Evolutionary conservation across 345 rosid species (phyloP), one percentile per base, ranked within the genome.

Genomic region (Syzygium oleosum): DNA sequence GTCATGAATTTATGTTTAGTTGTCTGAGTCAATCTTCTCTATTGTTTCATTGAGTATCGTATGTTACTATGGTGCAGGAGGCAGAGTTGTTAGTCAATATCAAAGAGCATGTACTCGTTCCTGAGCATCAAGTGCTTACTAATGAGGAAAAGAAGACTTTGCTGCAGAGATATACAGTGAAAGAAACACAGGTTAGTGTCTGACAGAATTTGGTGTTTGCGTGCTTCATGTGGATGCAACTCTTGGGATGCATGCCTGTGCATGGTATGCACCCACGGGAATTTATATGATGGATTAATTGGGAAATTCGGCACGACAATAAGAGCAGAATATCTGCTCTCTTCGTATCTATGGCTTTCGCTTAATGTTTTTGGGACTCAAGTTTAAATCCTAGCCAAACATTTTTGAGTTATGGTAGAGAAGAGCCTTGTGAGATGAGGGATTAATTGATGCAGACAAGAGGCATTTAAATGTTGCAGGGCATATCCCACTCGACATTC

Each of bases 71-170:
- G 19, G 38, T 90, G 86, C 90, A 92, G 92, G 92, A 91, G 86
- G 86, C 91, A 6, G 94, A 92, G 87, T 85, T 92, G 59, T 31
- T 91, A 84, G 91, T 92, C 56, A 92, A 92, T 51, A 89, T 91
- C 80, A 92, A 91, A 85, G 91, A 92, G 78, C 94, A 92, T 87
- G 94, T 91, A 85, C 92, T 92, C 53, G 91, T 92, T 23, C 91
- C 92, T 25, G 92, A 90, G 88, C 94, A 92, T 90, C 92, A 92
- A 80, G 91, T 92, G 61, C 94, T 91, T 58, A 51, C 91, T 58
- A 84, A 38, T 84, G 92, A 90, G 85, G 92, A 92, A 85, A 92
- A 92, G 92, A 92, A 92, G 86, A 91, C 94, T 54, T 86, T 92
- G 79, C 52, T 92, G 51, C 91, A 91, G 87, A 90, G 94, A 86